Percentiles rank a stretch among this genome's conserved stretches.
These are phyloP conservation scores for Chaetothyriales sp. DNA, from an alignment of 2,329 filamentous ascomycete species.

Conservation along the genomic window DNA sequence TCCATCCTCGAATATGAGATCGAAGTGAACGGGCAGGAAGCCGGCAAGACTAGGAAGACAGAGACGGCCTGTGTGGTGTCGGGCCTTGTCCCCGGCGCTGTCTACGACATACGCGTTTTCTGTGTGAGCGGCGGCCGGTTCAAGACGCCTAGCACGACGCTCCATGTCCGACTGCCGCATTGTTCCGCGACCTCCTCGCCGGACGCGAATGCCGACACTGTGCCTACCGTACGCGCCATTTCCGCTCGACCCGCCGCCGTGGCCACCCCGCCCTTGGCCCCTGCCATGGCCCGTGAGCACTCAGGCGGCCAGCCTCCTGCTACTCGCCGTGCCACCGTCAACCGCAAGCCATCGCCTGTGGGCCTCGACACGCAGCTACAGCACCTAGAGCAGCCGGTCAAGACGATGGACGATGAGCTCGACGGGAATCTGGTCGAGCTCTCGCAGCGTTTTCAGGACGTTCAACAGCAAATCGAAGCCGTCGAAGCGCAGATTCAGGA, in stretches of 20 bases:
- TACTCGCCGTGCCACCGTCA: constrained; percentile 50
- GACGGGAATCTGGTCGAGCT: constrained; percentile 60
- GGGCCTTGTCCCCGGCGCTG: constrained; percentile 69
- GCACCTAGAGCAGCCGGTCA: constrained; percentile 16
- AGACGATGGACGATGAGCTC: constrained; percentile 34
- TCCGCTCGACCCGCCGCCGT: constrained; percentile 38
- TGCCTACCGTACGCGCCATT: constrained; percentile 36
- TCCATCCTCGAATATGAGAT: constrained; percentile 77
- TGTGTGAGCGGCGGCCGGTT: constrained; percentile 86
- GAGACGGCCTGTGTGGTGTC: constrained; percentile 86
- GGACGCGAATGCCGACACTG: constrained; percentile 20
- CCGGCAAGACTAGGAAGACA: constrained; percentile 67
- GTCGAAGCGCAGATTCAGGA: constrained; percentile 49
- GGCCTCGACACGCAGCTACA: constrained; percentile 25
- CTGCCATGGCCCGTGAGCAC: constrained; percentile 50
- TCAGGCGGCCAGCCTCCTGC: constrained; percentile 38
- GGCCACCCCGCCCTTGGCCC: constrained; percentile 45
- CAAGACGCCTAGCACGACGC: constrained; percentile 70
- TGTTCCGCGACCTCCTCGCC: constrained; percentile 26
- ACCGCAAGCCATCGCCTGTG: constrained; percentile 61
- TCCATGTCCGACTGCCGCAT: constrained; percentile 58
- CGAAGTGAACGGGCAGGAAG: constrained; percentile 77
- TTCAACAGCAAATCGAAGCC: constrained; percentile 73
- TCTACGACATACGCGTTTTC: constrained; percentile 86
- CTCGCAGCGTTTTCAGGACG: constrained; percentile 62